Evolutionary conservation across 257 asterid species (phyloP).

Genomic region (Cruciata laevipes): DNA sequence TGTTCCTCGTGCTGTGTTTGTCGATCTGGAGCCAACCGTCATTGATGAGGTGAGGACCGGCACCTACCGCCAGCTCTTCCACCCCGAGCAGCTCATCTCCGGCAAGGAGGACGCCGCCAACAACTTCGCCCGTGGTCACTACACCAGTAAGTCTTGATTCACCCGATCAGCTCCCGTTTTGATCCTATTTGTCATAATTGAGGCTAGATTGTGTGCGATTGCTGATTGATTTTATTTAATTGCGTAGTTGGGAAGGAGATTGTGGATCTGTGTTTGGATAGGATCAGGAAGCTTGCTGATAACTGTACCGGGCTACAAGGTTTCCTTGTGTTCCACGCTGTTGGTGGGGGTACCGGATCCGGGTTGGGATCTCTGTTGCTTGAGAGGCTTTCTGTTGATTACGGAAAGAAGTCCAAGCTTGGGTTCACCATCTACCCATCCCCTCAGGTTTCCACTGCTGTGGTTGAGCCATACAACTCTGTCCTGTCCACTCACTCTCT

Average conservation of each 20-base stretch:
- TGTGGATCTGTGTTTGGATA: too few species aligned
- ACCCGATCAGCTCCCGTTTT: background rate
- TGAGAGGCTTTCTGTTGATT: too few species aligned
- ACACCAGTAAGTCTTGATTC: constrained; percentile 36
- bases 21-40: constrained; percentile 92
- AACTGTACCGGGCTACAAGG: constrained; percentile 57
- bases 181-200: background rate
- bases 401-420: too few species aligned
- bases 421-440: too few species aligned
- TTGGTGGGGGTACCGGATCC: constrained; percentile 98
- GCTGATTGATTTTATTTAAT: too few species aligned
- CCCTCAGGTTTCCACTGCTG: too few species aligned
- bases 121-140: constrained; percentile 92
- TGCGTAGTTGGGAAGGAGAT: too few species aligned
- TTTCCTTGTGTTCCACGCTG: constrained; percentile 87
- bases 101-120: constrained; percentile 97
- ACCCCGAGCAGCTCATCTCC: constrained; percentile 76
- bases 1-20: constrained; percentile 89
- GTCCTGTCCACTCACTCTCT: too few species aligned
- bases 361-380: constrained; percentile 78
- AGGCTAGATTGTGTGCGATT: background rate
- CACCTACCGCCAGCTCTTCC: too few species aligned
- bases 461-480: too few species aligned
- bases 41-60: too few species aligned
- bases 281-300: too few species aligned